Evolutionary conservation across 257 asterid species (phyloP), one percentile per base, ranked within the genome.

Genomic region (Nicotiana sylvestris): DNA sequence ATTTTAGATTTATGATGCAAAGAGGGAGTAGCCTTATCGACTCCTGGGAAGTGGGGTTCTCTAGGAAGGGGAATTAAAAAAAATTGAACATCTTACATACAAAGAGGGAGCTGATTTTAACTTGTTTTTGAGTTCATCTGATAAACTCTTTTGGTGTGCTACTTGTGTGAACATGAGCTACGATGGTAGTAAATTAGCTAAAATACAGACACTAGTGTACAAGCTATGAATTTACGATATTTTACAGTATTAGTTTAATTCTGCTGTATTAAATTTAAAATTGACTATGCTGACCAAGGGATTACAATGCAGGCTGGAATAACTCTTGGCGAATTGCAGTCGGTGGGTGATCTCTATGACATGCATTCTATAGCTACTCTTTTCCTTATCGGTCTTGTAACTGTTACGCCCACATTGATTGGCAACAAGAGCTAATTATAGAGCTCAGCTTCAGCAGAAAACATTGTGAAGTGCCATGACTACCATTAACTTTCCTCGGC

Each of bases 261-360:
- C 43, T 49, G 27, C 51, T 67, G 49, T 67, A 32, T 13, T 66
- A 16, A 32, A 32, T 32, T 66, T 32, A 2, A 13, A 66, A 3
- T 66, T 32, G 6, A 33, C 51, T 32, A 21, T 33, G 51, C 62
- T 74, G 37, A 74, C 62, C 43, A 27, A 27, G 9, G 16, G 62
- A 74, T 74, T 49, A 25, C 61, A 49, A 74, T 66, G 85, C 87
- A 95, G 99, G 99, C 99, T 80, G 99, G 99, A 86, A 90, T 96
- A 76, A 88, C 98, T 70, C 92, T 96, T 68, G 97, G 98, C 1
- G 99, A 96, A 21, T 86, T 96, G 92, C 93, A 92, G 81, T 94
- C 99, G 0, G 84, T 96, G 80, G 99, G 98, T 64, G 99, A 95
- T 85, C 94, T 93, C 46, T 95, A 95, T 25, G 98, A 95, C 86